Percentiles rank a stretch among this genome's conserved stretches.
phyloP scores from a whole-genome alignment of 768 basidiomycete genomes.

The Tricholoma saponaceum region DNA sequence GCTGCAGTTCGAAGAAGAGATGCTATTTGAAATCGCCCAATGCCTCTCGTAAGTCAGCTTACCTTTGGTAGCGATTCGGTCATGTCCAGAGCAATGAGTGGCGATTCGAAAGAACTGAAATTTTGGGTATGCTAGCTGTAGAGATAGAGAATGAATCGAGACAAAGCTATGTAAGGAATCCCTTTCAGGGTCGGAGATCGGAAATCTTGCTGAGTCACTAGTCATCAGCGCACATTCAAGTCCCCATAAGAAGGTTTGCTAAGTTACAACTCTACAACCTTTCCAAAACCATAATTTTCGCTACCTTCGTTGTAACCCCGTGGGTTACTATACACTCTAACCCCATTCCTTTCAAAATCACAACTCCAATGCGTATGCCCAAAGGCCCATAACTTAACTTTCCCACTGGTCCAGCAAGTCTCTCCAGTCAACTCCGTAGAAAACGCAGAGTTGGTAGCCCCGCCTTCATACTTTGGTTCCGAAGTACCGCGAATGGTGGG shows the following conservation, averaged over 20 bases:
- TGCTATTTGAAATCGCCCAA: background rate
- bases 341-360: background rate
- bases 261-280: too few species aligned
- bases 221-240: conserved; percentile 4
- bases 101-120: conserved; percentile 7
- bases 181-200: conserved; percentile 6
- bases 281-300: background rate
- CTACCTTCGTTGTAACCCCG: background rate
- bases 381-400: background rate
- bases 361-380: background rate
- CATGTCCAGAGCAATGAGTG: conserved; percentile 25
- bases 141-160: too few species aligned
- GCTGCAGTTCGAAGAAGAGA: conserved; percentile 27
- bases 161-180: background rate
- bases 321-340: background rate
- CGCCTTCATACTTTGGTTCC: background rate
- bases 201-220: conserved; percentile 13
- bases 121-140: conserved; percentile 1
- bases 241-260: too few species aligned
- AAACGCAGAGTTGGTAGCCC: background rate
- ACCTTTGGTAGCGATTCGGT: conserved; percentile 59
- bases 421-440: background rate
- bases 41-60: conserved; percentile 2
- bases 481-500: background rate
- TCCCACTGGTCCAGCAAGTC: background rate